phyloP scores from a whole-genome alignment of 805 yeast genomes.

The Kluyveromyces dobzhanskii region DNA sequence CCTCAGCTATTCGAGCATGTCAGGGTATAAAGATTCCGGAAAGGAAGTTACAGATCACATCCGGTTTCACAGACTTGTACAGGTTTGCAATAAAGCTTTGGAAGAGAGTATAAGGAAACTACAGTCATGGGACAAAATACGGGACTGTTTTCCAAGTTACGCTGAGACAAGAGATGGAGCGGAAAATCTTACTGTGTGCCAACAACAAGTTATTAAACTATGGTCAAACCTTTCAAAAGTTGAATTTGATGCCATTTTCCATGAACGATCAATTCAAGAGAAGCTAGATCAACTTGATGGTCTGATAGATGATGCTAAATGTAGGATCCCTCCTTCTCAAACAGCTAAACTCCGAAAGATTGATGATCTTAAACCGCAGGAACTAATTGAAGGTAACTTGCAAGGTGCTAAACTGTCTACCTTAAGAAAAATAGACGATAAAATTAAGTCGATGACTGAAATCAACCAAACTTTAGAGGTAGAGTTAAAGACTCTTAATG shows the following conservation, averaged over 20 bases:
- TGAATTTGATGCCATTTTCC: slow-evolving; percentile 48
- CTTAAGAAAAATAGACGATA: slow-evolving; percentile 15
- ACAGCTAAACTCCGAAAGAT: slow-evolving; percentile 7
- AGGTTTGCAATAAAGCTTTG: slow-evolving; percentile 46
- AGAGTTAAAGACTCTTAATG: slow-evolving; percentile 17
- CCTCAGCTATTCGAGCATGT: too few relatives aligned
- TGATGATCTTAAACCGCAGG: slow-evolving; percentile 18
- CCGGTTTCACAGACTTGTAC: slow-evolving; percentile 41
- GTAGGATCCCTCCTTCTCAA: slow-evolving; percentile 9
- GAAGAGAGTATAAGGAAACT: slow-evolving; percentile 42
- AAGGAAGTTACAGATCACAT: slow-evolving; percentile 19
- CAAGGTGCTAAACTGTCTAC: slow-evolving; percentile 17
- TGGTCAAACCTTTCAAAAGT: slow-evolving; percentile 42
- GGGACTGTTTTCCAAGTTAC: slow-evolving; percentile 47
- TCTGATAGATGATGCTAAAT: slow-evolving; percentile 31
- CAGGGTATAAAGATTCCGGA: not conserved
- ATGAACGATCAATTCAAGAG: slow-evolving; percentile 34
- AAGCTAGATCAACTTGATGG: slow-evolving; percentile 33
- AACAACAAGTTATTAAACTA: slow-evolving; percentile 43
- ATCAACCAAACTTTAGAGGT: slow-evolving; percentile 18
- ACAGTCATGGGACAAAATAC: slow-evolving; percentile 41
- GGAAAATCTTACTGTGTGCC: slow-evolving; percentile 38
- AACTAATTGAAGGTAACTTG: slow-evolving; percentile 21
- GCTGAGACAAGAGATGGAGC: slow-evolving; percentile 40
- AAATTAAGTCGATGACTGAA: slow-evolving; percentile 14